phyloP scores from a whole-genome alignment of 2,329 filamentous ascomycete species.

The Trichophyton schoenleinii region DNA sequence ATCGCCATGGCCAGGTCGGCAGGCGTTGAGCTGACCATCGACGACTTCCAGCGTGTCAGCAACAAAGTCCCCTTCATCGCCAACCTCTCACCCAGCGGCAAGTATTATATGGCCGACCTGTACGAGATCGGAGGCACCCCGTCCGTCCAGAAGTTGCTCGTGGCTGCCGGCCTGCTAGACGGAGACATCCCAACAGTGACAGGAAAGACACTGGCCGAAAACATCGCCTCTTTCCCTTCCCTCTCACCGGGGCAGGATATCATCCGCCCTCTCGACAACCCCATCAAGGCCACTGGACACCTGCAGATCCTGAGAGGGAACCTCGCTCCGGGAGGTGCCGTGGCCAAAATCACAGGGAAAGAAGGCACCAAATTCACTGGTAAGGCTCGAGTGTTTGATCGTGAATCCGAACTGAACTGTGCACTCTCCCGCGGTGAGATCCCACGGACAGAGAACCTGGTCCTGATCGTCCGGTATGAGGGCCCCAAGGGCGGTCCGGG shows the following conservation, averaged over 20 bases:
- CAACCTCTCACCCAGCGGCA: slow-evolving; percentile 70
- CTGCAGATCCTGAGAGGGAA: slow-evolving; percentile 81
- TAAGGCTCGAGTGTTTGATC: slow-evolving; percentile 71
- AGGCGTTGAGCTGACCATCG: slow-evolving; percentile 61
- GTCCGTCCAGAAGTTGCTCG: slow-evolving; percentile 71
- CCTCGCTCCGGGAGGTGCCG: slow-evolving; percentile 74
- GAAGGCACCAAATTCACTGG: slow-evolving; percentile 76
- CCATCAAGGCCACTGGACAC: slow-evolving; percentile 77
- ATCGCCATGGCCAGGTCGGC: slow-evolving; percentile 83
- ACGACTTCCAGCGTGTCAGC: slow-evolving; percentile 70
- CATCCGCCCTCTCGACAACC: slow-evolving; percentile 66
- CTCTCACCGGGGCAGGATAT: slow-evolving; percentile 69
- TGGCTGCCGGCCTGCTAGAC: slow-evolving; percentile 62
- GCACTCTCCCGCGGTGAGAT: slow-evolving; percentile 62
- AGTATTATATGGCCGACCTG: slow-evolving; percentile 78
- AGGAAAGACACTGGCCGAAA: slow-evolving; percentile 69
- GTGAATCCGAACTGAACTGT: slow-evolving; percentile 64
- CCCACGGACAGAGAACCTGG: slow-evolving; percentile 64
- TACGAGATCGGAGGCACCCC: slow-evolving; percentile 78
- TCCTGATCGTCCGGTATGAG: slow-evolving; percentile 84
- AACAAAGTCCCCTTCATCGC: slow-evolving; percentile 78
- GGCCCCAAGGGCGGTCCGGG: slow-evolving; percentile 86
- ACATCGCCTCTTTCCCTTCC: slow-evolving; percentile 63
- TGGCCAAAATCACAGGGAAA: slow-evolving; percentile 94
- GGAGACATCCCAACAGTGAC: slow-evolving; percentile 71